A percentile compares a stretch with the other conserved stretches of the same genome.
Evolutionary conservation across 345 rosid species (phyloP).

Genomic region (Limnanthes douglasii): DNA sequence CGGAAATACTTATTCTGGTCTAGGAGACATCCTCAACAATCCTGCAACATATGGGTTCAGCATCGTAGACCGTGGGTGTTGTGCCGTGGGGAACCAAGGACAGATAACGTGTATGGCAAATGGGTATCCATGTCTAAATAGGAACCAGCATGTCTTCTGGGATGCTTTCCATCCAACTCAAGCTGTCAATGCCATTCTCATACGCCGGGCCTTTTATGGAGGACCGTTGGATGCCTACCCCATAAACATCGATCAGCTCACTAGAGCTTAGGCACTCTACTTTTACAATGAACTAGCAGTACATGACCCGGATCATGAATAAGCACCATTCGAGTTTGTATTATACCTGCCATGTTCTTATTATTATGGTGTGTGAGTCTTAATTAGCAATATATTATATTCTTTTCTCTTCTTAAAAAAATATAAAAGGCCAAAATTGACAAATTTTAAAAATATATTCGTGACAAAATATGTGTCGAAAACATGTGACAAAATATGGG

Average conservation of each 20-base stretch:
- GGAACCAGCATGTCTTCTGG: conserved; percentile 58
- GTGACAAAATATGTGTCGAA: no score
- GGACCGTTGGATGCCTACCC: conserved; percentile 47
- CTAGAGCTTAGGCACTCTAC: no score
- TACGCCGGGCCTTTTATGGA: conserved; percentile 49
- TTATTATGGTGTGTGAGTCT: no score
- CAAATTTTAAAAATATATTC: no score
- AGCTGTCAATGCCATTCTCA: conserved; percentile 43
- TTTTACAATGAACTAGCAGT: no score
- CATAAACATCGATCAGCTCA: conserved; percentile 61
- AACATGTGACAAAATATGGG: no score
- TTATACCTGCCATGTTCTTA: no score
- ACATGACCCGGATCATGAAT: no score
- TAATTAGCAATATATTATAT: no score
- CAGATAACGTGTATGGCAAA: conserved; percentile 62
- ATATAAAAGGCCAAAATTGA: no score
- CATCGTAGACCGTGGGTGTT: conserved; percentile 57
- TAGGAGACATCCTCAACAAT: conserved; percentile 60
- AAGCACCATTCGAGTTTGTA: no score
- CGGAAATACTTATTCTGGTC: conserved; percentile 40
- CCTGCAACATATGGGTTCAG: conserved; percentile 48
- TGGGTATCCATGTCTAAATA: conserved; percentile 36
- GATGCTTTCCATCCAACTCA: conserved; percentile 90
- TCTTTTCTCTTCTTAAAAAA: no score
- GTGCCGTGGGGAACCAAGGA: conserved; percentile 62